Conservation (phyloP, 768 basidiomycete genomes). For the Leccinum disarticulatum region DNA sequence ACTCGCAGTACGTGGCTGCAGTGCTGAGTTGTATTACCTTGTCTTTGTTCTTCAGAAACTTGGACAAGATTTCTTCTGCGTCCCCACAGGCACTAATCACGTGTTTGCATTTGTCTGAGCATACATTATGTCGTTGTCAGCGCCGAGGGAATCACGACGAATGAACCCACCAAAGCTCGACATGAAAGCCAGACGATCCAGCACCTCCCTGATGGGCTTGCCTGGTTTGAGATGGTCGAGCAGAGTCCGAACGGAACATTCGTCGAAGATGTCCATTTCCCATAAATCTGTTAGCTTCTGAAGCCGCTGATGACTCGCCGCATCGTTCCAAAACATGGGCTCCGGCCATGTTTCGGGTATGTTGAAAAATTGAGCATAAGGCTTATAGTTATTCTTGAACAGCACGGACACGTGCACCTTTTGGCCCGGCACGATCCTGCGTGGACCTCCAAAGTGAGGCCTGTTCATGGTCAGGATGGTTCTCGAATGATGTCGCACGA, state of each 20-base stretch:
- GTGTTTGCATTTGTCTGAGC: constrained; percentile 19
- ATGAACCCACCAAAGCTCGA: constrained; percentile 24
- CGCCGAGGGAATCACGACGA: background rate
- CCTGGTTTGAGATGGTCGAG: constrained; percentile 20
- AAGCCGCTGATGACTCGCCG: constrained; percentile 20
- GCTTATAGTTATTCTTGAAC: constrained; percentile 31
- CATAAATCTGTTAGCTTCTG: constrained; percentile 20
- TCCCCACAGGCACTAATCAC: background rate
- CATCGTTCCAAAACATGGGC: constrained; percentile 32
- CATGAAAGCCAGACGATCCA: constrained; percentile 32
- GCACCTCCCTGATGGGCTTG: constrained; percentile 17
- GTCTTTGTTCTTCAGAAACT: constrained; percentile 17
- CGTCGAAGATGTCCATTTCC: constrained; percentile 34
- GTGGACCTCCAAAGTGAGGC: constrained; percentile 27
- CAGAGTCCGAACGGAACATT: constrained; percentile 14
- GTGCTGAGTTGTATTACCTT: constrained; percentile 24
- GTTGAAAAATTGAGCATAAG: constrained; percentile 23
- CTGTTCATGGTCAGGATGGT: constrained; percentile 17
- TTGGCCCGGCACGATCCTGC: constrained; percentile 30
- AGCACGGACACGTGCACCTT: constrained; percentile 32
- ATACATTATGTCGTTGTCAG: background rate
- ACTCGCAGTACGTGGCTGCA: constrained; percentile 25
- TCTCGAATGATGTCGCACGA: background rate
- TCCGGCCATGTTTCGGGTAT: constrained; percentile 26
- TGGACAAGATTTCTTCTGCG: constrained; percentile 11